phyloP scores from a whole-genome alignment of 176 grass and related monocot species.

The Cenchrus fungigraminus region DNA sequence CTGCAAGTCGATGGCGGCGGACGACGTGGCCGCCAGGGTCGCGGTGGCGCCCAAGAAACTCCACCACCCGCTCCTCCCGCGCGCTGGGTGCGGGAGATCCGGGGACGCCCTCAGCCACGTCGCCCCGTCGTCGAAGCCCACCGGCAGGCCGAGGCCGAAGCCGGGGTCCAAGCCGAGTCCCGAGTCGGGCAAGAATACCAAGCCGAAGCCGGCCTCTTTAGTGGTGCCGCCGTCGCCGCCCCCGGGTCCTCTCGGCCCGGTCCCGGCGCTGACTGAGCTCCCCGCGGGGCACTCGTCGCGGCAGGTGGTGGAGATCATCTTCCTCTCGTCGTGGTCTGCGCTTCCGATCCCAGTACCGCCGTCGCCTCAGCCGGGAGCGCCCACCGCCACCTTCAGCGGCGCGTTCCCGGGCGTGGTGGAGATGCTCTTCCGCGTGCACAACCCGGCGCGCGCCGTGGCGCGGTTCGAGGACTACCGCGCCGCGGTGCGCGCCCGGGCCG shows the following conservation, averaged over 20 bases:
- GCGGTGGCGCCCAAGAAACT: slow-evolving; percentile 48
- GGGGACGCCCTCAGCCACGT: slow-evolving; percentile 43
- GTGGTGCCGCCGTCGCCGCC: slow-evolving; percentile 51
- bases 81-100: slow-evolving; percentile 66
- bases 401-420: slow-evolving; percentile 74
- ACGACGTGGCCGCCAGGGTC: slow-evolving; percentile 63
- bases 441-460: slow-evolving; percentile 65
- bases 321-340: slow-evolving; percentile 67
- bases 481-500: slow-evolving; percentile 55
- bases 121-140: slow-evolving; percentile 35
- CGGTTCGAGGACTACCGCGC: slow-evolving; percentile 92
- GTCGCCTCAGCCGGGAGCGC: slow-evolving; percentile 21
- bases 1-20: slow-evolving; percentile 76
- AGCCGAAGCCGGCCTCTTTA: not conserved
- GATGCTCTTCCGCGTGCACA: slow-evolving; percentile 96
- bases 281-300: slow-evolving; percentile 79
- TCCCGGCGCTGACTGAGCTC: slow-evolving; percentile 79
- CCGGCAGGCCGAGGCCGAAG: slow-evolving; percentile 23
- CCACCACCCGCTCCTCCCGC: slow-evolving; percentile 44
- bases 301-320: slow-evolving; percentile 95
- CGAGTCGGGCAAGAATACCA: slow-evolving; percentile 41
- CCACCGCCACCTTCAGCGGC: not conserved
- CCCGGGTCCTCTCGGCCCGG: slow-evolving; percentile 38
- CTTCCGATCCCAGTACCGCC: not conserved
- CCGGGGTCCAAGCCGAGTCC: slow-evolving; percentile 26